Evolutionary conservation across 2,329 filamentous ascomycete genomes (phyloP).

Genomic region (Blastomyces parvus): DNA sequence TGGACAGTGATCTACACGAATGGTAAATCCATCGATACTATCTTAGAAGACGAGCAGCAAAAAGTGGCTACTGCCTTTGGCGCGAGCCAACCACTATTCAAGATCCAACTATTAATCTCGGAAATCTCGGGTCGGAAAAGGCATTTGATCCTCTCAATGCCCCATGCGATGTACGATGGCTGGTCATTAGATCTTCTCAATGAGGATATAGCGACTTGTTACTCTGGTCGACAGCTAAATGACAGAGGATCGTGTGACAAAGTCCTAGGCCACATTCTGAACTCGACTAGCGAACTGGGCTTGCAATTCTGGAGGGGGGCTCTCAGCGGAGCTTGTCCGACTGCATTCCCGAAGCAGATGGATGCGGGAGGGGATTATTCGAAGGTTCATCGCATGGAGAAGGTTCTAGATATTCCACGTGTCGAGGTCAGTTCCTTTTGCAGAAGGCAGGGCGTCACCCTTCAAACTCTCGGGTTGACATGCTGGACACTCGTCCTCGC

Average conservation of each 20-base stretch:
- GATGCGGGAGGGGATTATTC: constrained; percentile 12
- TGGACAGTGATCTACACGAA: constrained; percentile 24
- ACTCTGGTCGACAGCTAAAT: constrained; percentile 40
- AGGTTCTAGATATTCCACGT: constrained; percentile 25
- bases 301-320: constrained; percentile 62
- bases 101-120: constrained; percentile 32
- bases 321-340: constrained; percentile 45
- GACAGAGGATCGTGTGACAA: constrained; percentile 32
- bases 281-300: constrained; percentile 38
- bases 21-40: constrained; percentile 18
- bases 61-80: constrained; percentile 13
- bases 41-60: constrained; percentile 17
- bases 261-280: constrained; percentile 49
- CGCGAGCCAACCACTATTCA: constrained; percentile 22
- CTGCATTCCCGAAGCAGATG: constrained; percentile 31
- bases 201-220: constrained; percentile 57
- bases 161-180: constrained; percentile 84
- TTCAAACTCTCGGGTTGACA: constrained; percentile 67
- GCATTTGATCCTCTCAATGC: constrained; percentile 58
- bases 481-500: constrained; percentile 67
- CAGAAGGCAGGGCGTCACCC: constrained; percentile 55
- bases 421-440: constrained; percentile 50
- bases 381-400: constrained; percentile 24
- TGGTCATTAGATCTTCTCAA: constrained; percentile 71
- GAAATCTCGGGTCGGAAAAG: constrained; percentile 17